These are phyloP conservation scores for Maudiozyma humilis DNA, from an alignment of 1,139 yeast genomes.

Conservation along the genomic window DNA sequence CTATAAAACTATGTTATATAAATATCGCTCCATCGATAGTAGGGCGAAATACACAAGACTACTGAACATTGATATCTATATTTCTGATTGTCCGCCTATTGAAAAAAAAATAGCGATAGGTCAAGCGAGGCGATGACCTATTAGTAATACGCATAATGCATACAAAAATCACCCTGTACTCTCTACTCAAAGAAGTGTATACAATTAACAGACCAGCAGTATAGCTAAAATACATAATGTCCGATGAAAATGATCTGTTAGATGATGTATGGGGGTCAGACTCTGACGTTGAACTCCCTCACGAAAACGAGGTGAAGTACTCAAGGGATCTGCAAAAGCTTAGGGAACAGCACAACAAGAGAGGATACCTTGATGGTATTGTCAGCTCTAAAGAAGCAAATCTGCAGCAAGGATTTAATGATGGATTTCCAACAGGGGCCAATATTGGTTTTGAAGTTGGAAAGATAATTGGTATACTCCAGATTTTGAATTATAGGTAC, in stretches of 20 bases:
- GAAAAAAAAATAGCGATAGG: no score
- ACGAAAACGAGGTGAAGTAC: conserved; percentile 1
- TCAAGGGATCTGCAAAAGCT: conserved; percentile 31
- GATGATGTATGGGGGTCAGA: conserved; percentile 31
- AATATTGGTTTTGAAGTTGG: conserved; percentile 61
- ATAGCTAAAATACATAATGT: neutral
- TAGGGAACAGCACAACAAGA: conserved; percentile 63
- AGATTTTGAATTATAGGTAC: conserved; percentile 19
- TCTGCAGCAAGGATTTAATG: conserved; percentile 74
- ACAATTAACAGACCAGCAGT: neutral
- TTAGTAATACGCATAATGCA: neutral
- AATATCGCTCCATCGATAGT: no score
- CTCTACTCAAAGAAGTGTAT: no score
- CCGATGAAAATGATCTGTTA: conserved; percentile 6
- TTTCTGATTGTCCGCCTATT: no score
- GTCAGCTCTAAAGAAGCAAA: conserved; percentile 59
- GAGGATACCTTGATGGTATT: conserved; percentile 81
- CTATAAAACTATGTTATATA: neutral
- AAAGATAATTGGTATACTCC: conserved; percentile 45
- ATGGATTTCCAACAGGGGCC: conserved; percentile 72
- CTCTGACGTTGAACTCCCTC: conserved; percentile 8
- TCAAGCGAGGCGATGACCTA: neutral
- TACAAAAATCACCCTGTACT: no score
- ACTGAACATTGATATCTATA: no score
- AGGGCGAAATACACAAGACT: no score